Evolutionary conservation across 2,329 filamentous ascomycete genomes (phyloP), one percentile per base, ranked within the genome.

Genomic region (Bipolaris victoriae): DNA sequence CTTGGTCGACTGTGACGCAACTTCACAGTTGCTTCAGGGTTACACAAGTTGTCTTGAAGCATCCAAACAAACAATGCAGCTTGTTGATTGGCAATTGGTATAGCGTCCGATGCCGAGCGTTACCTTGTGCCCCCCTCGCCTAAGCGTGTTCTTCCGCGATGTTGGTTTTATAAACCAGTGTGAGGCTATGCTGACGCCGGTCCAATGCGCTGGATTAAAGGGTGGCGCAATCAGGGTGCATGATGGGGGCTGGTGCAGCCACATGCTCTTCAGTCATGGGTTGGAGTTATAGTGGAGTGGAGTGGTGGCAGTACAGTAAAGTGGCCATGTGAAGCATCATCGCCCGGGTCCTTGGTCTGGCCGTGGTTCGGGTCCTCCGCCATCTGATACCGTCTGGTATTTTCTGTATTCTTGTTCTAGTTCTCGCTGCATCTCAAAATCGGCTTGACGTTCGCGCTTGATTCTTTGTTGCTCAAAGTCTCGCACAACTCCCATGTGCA

Each of bases 381-480:
- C 69, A 49, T 77, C 74, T n/a, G 74, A 75, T 35, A 98, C 93
- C 4, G 81, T 90, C 79, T 99, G 95, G 31, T 92, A 83, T 76
- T 94, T 94, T 75, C 89, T 88, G 77, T 97, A 98, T 76, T 99
- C 91, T 69, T 89, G 86, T 79, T 98, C 93, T 46, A 99, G 81
- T 6, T 84, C 85, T 62, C 84, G 86, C 75, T 99, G 95, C 85
- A 96, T 87, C 64, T 98, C 93, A 71, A 99, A 99, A 74, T 99
- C 95, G 49, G 92, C 86, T 76, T 96, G 91, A 57, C 95, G 88
- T 77, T 99, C 95, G 65, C 86, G 85, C 80, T 97, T 97, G 64
- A 97, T 76, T 44, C 90, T 88, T 75, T 97, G 93, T 73, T 96
- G 92, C 73, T 98, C 94, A 83, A 97, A 90, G 72, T 99, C 95